Conservation (phyloP, 352 stramenopile genomes). For the Pythium biforme region DNA sequence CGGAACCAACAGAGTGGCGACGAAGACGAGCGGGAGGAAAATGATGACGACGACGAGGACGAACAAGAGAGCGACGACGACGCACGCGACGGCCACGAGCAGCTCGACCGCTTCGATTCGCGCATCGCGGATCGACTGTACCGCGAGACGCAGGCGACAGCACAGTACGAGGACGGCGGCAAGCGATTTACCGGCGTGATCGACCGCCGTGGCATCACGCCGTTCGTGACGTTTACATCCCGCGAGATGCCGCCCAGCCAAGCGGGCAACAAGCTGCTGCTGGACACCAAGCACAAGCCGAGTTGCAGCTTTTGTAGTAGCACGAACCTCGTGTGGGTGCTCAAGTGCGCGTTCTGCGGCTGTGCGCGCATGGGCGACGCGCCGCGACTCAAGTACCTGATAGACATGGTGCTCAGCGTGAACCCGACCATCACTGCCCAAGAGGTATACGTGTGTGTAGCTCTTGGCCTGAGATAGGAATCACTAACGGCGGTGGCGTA, state of each 20-base stretch:
- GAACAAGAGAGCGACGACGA: conserved; percentile 10
- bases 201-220: conserved; percentile 61
- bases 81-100: conserved; percentile 13
- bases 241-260: conserved; percentile 53
- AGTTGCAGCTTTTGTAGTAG: conserved; percentile 69
- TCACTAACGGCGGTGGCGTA: too few species aligned
- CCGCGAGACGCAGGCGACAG: conserved; percentile 23
- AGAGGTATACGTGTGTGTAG: too few species aligned
- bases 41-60: conserved; percentile 8
- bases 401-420: conserved; percentile 77
- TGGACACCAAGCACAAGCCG: conserved; percentile 18
- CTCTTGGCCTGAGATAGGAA: too few species aligned
- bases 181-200: conserved; percentile 43
- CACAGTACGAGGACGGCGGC: conserved; percentile 45
- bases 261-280: conserved; percentile 37
- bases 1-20: conserved; percentile 5
- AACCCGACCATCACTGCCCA: conserved; percentile 57
- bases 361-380: conserved; percentile 71
- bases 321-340: conserved; percentile 63
- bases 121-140: conserved; percentile 31
- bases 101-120: conserved; percentile 27
- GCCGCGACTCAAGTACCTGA: conserved; percentile 69
- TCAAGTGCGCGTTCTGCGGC: conserved; percentile 71
- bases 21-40: not conserved
- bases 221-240: conserved; percentile 60